These are phyloP conservation scores for Eutrema salsugineum DNA, from an alignment of 441 rosid species.

Conservation along the genomic window DNA sequence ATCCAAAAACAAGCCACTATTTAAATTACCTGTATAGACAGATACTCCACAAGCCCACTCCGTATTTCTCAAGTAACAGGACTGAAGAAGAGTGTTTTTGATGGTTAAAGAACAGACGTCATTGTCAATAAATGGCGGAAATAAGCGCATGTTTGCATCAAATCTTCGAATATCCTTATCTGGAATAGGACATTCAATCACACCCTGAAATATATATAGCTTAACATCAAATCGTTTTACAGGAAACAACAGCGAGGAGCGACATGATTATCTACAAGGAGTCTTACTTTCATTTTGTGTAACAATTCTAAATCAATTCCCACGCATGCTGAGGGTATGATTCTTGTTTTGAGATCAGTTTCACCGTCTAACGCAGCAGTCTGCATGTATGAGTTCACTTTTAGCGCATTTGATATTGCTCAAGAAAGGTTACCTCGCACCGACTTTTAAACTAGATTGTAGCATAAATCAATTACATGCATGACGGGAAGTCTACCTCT, in stretches of 20 bases:
- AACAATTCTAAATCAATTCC: slow-evolving; percentile 88
- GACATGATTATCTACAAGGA: neutral
- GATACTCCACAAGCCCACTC: slow-evolving; percentile 99
- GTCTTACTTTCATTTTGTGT: slow-evolving; percentile 90
- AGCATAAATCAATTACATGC: neutral
- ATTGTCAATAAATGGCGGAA: slow-evolving; percentile 97
- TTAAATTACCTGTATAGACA: slow-evolving; percentile 78
- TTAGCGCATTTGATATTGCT: neutral
- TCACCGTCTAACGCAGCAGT: slow-evolving; percentile 98
- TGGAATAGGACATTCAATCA: slow-evolving; percentile 93
- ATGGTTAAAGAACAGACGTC: slow-evolving; percentile 92
- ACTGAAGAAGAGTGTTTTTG: slow-evolving; percentile 93
- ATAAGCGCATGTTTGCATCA: slow-evolving; percentile 93
- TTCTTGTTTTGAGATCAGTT: slow-evolving; percentile 94
- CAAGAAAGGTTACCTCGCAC: slow-evolving; percentile 7
- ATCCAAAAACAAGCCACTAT: neutral
- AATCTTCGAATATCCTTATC: slow-evolving; percentile 97
- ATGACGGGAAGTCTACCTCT: slow-evolving; percentile 51
- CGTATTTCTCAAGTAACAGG: slow-evolving; percentile 95
- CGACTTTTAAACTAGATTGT: neutral
- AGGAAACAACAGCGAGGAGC: neutral
- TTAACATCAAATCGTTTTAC: neutral
- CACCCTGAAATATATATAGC: slow-evolving; percentile 59
- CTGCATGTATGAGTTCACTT: slow-evolving; percentile 43
- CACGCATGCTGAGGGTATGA: slow-evolving; percentile 85